phyloP scores from a whole-genome alignment of 1,284 basidiomycete genomes.

The Boletus hoseneyae region DNA sequence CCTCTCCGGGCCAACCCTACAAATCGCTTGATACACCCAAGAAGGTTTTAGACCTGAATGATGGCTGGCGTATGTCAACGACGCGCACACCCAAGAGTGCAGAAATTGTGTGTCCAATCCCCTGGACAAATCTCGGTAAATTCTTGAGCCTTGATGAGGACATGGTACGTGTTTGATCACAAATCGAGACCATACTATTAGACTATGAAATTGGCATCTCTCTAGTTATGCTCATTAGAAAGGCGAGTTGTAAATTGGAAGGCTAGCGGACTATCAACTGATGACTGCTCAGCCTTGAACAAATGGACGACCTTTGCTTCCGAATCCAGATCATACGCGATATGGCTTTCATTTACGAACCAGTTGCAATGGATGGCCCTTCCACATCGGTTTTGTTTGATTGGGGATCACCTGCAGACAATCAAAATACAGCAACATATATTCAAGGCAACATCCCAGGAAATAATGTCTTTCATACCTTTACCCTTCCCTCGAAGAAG shows the following conservation, averaged over 20 bases:
- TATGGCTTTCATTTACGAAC: constrained; percentile 50
- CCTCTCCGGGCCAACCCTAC: constrained; percentile 11
- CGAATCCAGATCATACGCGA: constrained; percentile 36
- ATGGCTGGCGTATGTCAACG: constrained; percentile 28
- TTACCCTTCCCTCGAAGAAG: constrained; percentile 42
- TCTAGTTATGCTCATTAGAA: constrained; percentile 32
- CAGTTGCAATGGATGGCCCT: constrained; percentile 48
- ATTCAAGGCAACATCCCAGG: constrained; percentile 28
- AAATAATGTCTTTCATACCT: constrained; percentile 41
- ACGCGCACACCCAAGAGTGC: constrained; percentile 28
- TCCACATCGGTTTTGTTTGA: constrained; percentile 45
- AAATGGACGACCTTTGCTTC: constrained; percentile 34
- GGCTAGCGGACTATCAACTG: neutral
- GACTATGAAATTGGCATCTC: neutral
- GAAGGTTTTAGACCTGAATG: constrained; percentile 6
- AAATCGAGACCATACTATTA: neutral
- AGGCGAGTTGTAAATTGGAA: constrained; percentile 17
- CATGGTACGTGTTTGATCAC: constrained; percentile 19
- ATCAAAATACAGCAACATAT: constrained; percentile 32
- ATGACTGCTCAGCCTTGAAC: constrained; percentile 31
- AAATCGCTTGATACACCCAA: constrained; percentile 8
- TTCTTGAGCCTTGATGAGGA: constrained; percentile 26
- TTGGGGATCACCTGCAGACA: constrained; percentile 42
- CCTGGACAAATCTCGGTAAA: constrained; percentile 22
- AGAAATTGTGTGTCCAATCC: constrained; percentile 30